Evolutionary conservation across 1,284 basidiomycete species (phyloP).

Genomic region (Exsudoporus floridanus): DNA sequence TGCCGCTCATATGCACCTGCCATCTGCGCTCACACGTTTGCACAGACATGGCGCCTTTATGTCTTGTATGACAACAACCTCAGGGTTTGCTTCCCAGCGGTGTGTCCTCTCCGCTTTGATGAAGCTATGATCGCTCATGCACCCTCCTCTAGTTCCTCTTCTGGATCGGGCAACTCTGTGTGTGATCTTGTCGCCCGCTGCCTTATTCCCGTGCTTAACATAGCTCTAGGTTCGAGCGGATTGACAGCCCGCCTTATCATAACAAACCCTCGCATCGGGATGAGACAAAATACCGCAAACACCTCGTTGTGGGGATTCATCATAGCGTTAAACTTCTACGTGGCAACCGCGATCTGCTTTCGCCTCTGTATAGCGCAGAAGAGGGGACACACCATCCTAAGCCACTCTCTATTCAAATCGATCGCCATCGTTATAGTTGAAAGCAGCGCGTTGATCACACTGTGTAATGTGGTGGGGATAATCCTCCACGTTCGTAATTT

Average conservation of each 20-base stretch:
- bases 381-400: constrained; percentile 2
- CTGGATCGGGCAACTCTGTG: constrained; percentile 19
- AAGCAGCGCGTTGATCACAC: constrained; percentile 14
- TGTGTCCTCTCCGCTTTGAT: constrained; percentile 2
- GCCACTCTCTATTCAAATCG: constrained; percentile 7
- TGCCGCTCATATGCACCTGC: not conserved
- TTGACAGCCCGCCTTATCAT: not conserved
- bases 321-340: constrained; percentile 12
- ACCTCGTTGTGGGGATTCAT: constrained; percentile 18
- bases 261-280: not conserved
- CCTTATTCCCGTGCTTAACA: not conserved
- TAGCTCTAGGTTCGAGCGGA: constrained; percentile 5
- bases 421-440: constrained; percentile 17
- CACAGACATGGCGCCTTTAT: constrained; percentile 27
- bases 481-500: constrained; percentile 6
- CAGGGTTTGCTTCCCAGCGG: constrained; percentile 19
- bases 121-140: not conserved
- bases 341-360: constrained; percentile 15
- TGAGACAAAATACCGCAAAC: not conserved
- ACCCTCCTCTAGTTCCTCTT: constrained; percentile 3
- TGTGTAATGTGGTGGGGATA: constrained; percentile 8
- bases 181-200: not conserved
- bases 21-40: not conserved
- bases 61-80: constrained; percentile 14
- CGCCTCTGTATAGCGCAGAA: constrained; percentile 18